These are phyloP conservation scores for Aphanoascus verrucosus DNA, from an alignment of 2,329 filamentous ascomycete species.

Conservation along the genomic window DNA sequence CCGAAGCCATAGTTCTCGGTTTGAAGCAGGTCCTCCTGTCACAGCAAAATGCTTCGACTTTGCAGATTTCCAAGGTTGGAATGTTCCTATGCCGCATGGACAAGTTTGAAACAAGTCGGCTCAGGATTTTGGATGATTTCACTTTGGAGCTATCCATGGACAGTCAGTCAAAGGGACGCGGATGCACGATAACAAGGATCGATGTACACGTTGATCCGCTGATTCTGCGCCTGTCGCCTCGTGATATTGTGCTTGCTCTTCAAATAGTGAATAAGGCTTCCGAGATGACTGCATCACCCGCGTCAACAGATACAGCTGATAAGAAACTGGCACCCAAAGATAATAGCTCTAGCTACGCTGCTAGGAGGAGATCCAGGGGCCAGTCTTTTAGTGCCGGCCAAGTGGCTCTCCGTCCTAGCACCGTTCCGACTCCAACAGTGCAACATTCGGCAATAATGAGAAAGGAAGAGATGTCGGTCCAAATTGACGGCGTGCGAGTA, in stretches of 20 bases:
- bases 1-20: slow-evolving; percentile 88
- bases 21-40: slow-evolving; percentile 89
- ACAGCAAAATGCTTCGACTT: slow-evolving; percentile 83
- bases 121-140: slow-evolving; percentile 94
- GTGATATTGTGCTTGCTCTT: slow-evolving; percentile 86
- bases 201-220: slow-evolving; percentile 82
- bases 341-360: neutral
- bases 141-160: slow-evolving; percentile 85
- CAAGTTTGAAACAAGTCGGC: slow-evolving; percentile 76
- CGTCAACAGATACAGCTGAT: slow-evolving; percentile 25
- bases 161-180: slow-evolving; percentile 49
- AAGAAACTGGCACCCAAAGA: slow-evolving; percentile 14
- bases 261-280: slow-evolving; percentile 88
- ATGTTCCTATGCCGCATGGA: slow-evolving; percentile 99
- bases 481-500: slow-evolving; percentile 77
- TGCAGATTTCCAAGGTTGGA: slow-evolving; percentile 86
- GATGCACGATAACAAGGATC: slow-evolving; percentile 60
- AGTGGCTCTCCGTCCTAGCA: neutral
- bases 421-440: neutral
- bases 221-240: slow-evolving; percentile 76
- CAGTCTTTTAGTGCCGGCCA: slow-evolving; percentile 2
- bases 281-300: slow-evolving; percentile 58
- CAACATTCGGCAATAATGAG: slow-evolving; percentile 47
- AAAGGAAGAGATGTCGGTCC: slow-evolving; percentile 72
- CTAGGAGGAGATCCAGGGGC: slow-evolving; percentile 7